Evolutionary conservation across 495 filamentous ascomycete genomes (phyloP).

Genomic region (Achaetomiella virescens): DNA sequence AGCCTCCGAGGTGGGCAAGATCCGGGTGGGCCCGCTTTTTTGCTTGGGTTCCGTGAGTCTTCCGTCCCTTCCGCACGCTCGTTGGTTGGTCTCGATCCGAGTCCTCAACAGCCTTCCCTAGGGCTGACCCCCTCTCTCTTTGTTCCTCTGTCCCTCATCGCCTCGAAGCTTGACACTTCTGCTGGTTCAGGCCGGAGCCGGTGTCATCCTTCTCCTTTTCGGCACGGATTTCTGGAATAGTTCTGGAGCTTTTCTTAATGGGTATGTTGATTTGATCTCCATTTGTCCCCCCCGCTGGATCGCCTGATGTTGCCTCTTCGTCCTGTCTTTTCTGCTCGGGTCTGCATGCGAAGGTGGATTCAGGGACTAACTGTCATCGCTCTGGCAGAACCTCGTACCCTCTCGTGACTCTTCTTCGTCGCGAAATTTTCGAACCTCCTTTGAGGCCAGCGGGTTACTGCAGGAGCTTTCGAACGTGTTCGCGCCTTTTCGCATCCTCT

Average conservation of each 20-base stretch:
- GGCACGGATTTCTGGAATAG: slow-evolving; percentile 17
- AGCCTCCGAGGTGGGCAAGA: no score
- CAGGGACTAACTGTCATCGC: slow-evolving; percentile 20
- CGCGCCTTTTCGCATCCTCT: slow-evolving; percentile 32
- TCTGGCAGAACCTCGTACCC: slow-evolving; percentile 23
- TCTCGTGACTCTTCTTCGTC: slow-evolving; percentile 24
- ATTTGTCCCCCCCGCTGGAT: neutral
- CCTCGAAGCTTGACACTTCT: slow-evolving; percentile 14
- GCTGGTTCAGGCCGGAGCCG: slow-evolving; percentile 22
- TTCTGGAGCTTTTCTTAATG: slow-evolving; percentile 20
- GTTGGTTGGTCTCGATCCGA: neutral
- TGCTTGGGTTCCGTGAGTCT: neutral
- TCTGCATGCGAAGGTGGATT: neutral
- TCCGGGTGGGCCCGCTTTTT: no score
- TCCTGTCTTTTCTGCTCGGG: neutral
- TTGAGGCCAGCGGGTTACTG: slow-evolving; percentile 92
- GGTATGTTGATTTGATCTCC: slow-evolving; percentile 10
- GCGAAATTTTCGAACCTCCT: slow-evolving; percentile 52
- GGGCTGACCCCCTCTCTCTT: neutral
- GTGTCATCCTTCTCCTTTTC: slow-evolving; percentile 11
- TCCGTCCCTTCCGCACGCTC: neutral
- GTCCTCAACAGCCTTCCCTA: neutral
- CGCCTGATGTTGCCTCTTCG: slow-evolving; percentile 1
- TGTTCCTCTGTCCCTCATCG: neutral
- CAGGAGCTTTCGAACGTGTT: slow-evolving; percentile 59